A percentile compares a stretch with the other conserved stretches of the same genome.
Evolutionary conservation across 2,329 filamentous ascomycete genomes (phyloP).

Genomic region (Zalaria sp.): DNA sequence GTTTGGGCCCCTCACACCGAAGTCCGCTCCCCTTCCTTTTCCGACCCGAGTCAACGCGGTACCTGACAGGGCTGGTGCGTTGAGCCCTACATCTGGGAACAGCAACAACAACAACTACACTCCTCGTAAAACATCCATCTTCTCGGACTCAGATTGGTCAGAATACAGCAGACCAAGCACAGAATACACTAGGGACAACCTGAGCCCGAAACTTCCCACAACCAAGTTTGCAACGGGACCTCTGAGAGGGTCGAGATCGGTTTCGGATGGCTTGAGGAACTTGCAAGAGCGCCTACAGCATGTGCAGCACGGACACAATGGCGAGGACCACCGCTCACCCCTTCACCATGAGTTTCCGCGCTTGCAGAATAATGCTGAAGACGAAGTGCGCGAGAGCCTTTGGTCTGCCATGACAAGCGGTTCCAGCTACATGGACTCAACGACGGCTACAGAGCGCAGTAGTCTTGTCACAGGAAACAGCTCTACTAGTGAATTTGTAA

Average conservation of each 20-base stretch:
- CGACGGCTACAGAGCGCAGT: constrained; percentile 62
- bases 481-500: constrained; percentile 55
- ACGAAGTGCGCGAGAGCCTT: constrained; percentile 41
- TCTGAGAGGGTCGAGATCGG: constrained; percentile 17
- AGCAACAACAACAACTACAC: constrained; percentile 1
- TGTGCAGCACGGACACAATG: constrained; percentile 11
- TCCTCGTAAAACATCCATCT: not conserved
- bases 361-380: constrained; percentile 19
- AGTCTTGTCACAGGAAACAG: constrained; percentile 70
- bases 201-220: too few relatives aligned
- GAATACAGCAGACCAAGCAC: not conserved
- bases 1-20: constrained; percentile 1
- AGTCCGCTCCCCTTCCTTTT: constrained; percentile 1
- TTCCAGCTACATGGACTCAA: constrained; percentile 43
- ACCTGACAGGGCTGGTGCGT: not conserved
- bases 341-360: constrained; percentile 14
- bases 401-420: constrained; percentile 45
- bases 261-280: constrained; percentile 18
- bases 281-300: constrained; percentile 19
- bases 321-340: not conserved
- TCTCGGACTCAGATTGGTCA: not conserved
- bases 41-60: not conserved
- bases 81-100: constrained; percentile 1
- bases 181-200: too few relatives aligned
- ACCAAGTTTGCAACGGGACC: not conserved